Base-by-base conservation (phyloP, 805 yeast genomes). In the Wickerhamiella dianesei region DNA sequence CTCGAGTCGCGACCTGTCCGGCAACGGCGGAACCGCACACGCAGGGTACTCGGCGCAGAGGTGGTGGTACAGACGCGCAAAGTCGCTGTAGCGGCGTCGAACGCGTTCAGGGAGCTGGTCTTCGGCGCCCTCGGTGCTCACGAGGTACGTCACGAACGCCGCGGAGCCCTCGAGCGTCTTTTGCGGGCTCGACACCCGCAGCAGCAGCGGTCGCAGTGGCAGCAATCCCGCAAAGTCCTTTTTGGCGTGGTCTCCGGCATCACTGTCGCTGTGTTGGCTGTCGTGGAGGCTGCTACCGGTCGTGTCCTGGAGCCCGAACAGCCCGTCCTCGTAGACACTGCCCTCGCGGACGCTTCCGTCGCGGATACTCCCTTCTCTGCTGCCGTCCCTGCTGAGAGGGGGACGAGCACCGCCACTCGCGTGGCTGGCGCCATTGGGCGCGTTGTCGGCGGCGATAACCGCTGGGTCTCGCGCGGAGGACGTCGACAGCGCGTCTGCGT, bases 1-100 rank as follows among this genome's bases (percentile, higher is more conserved):
- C 61, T 89, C 95, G 56, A 89, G 70, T 50, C 94, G 76, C 66
- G 83, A 84, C 63, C 87, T 88, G 51, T 89, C 94, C 0, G 98
- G 98, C 46, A 89, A 70, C 13, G 97, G 96, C 1, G 98, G 98
- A 0, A 89, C 76, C 13, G 92, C 76, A 50, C 84, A 72, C 3
- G 92, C 82, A 0, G 96, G 95, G 60, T 70, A 82, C 59, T 88
- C 96, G 54, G 77, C 80, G 44, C 71, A 62, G 46, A 89, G 67
- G 48, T 85, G 79, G 50, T 80, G 82, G 63, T 80, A 83, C 19
- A 89, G 70, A 53, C 80, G 77, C 48, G 81, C 74, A 62, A 89
- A 85, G 63, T 92, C 97, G 3, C 89, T 82, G 63, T 84, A 89
- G 44, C 98, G 72, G 56, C 96, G 73, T 42, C 94, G 71, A 2